Base-by-base conservation (phyloP, 768 basidiomycete genomes). In the Russula brevipes region DNA sequence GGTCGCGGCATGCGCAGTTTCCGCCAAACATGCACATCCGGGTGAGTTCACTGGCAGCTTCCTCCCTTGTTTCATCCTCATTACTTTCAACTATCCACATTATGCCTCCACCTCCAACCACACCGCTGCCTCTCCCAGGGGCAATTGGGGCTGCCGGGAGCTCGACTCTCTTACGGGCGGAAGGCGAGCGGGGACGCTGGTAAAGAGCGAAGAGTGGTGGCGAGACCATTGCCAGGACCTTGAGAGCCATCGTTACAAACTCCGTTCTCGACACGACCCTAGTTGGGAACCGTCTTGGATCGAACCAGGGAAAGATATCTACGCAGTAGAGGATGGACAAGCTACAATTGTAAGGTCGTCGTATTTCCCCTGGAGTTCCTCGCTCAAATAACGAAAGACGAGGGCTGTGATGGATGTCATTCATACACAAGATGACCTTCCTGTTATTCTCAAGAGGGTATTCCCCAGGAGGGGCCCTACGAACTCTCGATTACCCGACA, bases 331-430 rank as follows among this genome's bases (percentile, higher is more conserved):
- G 47, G 63, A 64, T 31, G 63, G 63, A 2, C 63, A 64, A 55
- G 10, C 53, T 60, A 55, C 33, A 8, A 64, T 64, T 31, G 53
- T 64, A 58, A 53, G 61, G 19, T 14, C 16, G 24, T 44, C 44
- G 44, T 45, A 17, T 45, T n/a, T n/a, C 17, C 0, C 11, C 14
- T 42, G 2, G 17, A 6, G 17, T 17, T 45, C 44, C 1, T 45
- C 17, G 5, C 3, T n/a, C 8, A 8, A 14, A 17, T 17, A 17
- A 14, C 16, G 12, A 36, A 39, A 66, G 65, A 54, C 50, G 44
- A 54, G 61, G 44, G 61, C 61, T 14, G 61, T 64, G 17, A 66
- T 66, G 57, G 61, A 66, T n/a, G 65, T 52, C 6, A 33, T 44
- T 10, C 61, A 61, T 30, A 6, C 3, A 19, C 52, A 19, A 33